Conservation (phyloP, 805 yeast genomes). For the Debaryomyces tyrocola region DNA sequence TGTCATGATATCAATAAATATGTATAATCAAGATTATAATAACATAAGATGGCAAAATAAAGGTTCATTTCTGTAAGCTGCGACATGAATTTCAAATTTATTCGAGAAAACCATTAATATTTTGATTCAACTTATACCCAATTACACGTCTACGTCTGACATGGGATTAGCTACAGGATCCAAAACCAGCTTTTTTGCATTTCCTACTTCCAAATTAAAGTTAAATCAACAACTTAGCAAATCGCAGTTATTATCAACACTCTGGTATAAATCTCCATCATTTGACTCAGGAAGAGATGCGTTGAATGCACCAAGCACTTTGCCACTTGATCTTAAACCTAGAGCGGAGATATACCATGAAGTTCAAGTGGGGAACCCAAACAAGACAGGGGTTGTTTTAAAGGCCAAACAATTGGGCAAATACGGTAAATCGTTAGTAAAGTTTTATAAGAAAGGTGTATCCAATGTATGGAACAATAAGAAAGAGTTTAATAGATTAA, state of each 20-base stretch:
- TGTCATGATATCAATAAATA: neutral
- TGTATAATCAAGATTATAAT: neutral
- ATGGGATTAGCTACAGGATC: neutral
- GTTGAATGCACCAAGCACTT: slow-evolving; percentile 28
- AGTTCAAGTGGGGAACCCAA: slow-evolving; percentile 19
- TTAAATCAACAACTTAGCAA: slow-evolving; percentile 10
- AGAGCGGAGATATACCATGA: slow-evolving; percentile 26
- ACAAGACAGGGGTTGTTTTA: slow-evolving; percentile 13
- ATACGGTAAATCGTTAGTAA: slow-evolving; percentile 45
- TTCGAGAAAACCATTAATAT: too few relatives aligned
- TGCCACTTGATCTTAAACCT: slow-evolving; percentile 29
- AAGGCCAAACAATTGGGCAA: slow-evolving; percentile 39
- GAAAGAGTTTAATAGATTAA: slow-evolving; percentile 14
- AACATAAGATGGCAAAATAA: neutral
- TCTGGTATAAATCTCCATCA: slow-evolving; percentile 12
- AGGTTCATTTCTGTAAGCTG: neutral
- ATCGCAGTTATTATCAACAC: slow-evolving; percentile 13
- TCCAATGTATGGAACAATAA: slow-evolving; percentile 52
- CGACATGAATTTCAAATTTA: neutral
- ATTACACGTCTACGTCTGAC: too few relatives aligned
- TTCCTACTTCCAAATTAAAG: slow-evolving; percentile 11
- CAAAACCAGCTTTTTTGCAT: slow-evolving; percentile 6
- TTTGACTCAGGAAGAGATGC: slow-evolving; percentile 3
- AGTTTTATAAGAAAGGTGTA: slow-evolving; percentile 60
- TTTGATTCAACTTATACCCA: too few relatives aligned